A percentile compares a stretch with the other conserved stretches of the same genome.
Evolutionary conservation across 441 rosid genomes (phyloP).

Genomic region (Brassica balearica): DNA sequence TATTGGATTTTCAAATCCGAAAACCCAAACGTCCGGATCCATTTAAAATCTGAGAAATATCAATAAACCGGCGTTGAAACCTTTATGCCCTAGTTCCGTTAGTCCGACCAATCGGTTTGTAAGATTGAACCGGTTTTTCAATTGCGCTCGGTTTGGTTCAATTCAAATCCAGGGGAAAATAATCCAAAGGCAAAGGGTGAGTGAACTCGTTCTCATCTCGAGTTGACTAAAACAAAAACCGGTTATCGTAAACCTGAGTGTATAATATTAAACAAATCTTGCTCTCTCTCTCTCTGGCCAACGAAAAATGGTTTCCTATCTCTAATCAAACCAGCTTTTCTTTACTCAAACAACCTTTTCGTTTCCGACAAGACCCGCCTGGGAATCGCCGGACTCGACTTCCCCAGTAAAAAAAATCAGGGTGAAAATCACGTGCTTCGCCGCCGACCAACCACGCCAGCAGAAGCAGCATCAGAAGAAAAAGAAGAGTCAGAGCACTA

Average conservation of each 20-base stretch:
- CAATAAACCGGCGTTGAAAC: no score
- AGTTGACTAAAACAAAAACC: no score
- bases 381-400: constrained; percentile 33
- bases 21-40: no score
- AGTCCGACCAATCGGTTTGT: not conserved
- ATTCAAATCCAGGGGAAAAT: not conserved
- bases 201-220: constrained; percentile 24
- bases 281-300: not conserved
- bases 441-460: constrained; percentile 44
- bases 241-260: no score
- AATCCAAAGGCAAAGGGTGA: not conserved
- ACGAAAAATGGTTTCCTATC: constrained; percentile 38
- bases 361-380: constrained; percentile 11
- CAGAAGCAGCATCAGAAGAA: constrained; percentile 36
- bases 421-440: constrained; percentile 37
- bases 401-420: constrained; percentile 41
- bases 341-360: constrained; percentile 38
- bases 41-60: no score
- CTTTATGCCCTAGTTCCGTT: not conserved
- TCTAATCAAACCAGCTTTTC: constrained; percentile 39
- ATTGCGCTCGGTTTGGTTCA: not conserved
- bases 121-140: constrained; percentile 16
- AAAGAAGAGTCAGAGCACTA: constrained; percentile 23
- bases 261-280: no score
- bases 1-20: no score